Base-by-base conservation (phyloP, 2,329 filamentous ascomycete genomes). In the Grosmannia clavigera region DNA sequence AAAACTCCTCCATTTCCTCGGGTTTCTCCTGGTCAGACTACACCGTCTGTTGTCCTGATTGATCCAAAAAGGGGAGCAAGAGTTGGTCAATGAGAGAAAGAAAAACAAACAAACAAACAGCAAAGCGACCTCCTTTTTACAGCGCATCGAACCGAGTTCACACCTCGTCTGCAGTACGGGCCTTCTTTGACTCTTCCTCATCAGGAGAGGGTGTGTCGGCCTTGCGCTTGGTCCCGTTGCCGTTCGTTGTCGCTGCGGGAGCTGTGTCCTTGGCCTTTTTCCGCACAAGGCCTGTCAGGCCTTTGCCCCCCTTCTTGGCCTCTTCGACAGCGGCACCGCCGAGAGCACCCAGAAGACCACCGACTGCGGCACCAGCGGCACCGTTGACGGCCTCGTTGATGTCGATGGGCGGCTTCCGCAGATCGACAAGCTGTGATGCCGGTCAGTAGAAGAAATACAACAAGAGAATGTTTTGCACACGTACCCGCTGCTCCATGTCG, bases 401-500 rank as follows among this genome's bases (percentile, higher is more conserved):
- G 58, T 84, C 80, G 57, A 83, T 75, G 0, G 83, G 83, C 3
- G 84, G 82, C 60, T 80, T 81, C 61, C 81, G 81, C 40, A 92
- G 79, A 60, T 94, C 89, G 52, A 80, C 74, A 40, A 92, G 81
- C 79, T 87, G 64, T 51, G 50, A n/a, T 14, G 16, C 29, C 60
- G 35, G 38, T 58, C 38, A 40, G 6, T 31, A 52, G 48, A 7
- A 50, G 35, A 48, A 16, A 48, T 6, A 43, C n/a, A 19, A 19
- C n/a, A 22, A 29, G 31, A 48, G 10, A 54, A 6, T 9, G 19
- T n/a, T 46, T 6, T n/a, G 19, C 19, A 10, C 16, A 73, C 81
- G 72, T 74, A 88, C 83, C 65, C 88, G 78, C 69, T 86, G 81
- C 73, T 90, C 84, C 82, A 94, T 89, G 65, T 94, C 89, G 58